Evolutionary conservation across 2,329 filamentous ascomycete genomes (phyloP), one percentile per base, ranked within the genome.

Genomic region (Xylariaceae sp.): DNA sequence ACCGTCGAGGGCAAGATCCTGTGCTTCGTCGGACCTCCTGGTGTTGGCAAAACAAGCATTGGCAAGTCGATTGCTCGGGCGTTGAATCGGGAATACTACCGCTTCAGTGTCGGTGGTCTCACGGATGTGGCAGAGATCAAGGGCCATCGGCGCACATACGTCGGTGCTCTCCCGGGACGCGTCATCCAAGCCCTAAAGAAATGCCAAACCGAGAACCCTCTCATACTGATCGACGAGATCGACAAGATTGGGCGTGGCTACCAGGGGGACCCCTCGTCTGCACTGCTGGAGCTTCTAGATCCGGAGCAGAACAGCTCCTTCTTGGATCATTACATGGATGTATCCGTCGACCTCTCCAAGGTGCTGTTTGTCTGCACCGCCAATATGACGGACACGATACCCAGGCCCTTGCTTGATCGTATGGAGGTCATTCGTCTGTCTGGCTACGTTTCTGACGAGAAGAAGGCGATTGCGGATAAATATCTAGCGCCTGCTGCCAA

Each of bases 51-150:
- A 72, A 98, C 92, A 3, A 96, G 89, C 63, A 98, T 98, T 51
- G 92, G 92, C 59, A 98, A 98, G 64, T 97, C 89, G 0, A 96
- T 98, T 54, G 92, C 92, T 12, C 79, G 90, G 39, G 94, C 92
- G 18, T 70, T 98, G 41, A 96, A 96, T 66, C 76, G 94, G 43
- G 83, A 98, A 59, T 98, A 98, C 69, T 98, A 98, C 70, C 80
- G 92, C 52, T 98, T 98, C 73, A 96, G 89, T 57, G 92, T 98
- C 7, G 92, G 92, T 59, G 92, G 92, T 53, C 74, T 98, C 50
- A 94, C 90, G 3, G 92, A 98, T 64, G 94, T 98, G 48, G 92
- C 92, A 13, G 92, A 98, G 62, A 97, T 98, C 72, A 98, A 98
- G 70, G 92, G 92, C 35, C 92, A 98, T 62, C 78, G 92, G 55